Evolutionary conservation across 257 asterid species (phyloP), one percentile per base, ranked within the genome.

Genomic region (Solanum piurae): DNA sequence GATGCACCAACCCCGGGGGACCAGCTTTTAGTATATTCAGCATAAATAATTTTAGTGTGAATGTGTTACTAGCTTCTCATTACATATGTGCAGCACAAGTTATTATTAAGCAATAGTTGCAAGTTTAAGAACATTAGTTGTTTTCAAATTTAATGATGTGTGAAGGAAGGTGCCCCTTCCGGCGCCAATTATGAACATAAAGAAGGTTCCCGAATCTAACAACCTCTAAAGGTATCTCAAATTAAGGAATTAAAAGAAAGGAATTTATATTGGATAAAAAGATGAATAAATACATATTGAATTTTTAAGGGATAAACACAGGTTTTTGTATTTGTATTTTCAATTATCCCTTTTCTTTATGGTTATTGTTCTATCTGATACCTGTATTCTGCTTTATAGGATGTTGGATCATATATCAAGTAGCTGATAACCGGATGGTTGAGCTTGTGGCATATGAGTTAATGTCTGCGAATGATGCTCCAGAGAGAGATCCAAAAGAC

Each of bases 391-490:
- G 91, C 71, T 44, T 79, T 89, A 55, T 89, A 97, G 99, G 99
- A 86, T 95, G 99, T 87, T 97, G 98, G 98, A 93, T 97, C 88
- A 89, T 93, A 64, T 97, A 94, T 89, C 94, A 95, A 91, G 90
- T 87, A 38, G 86, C 83, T 40, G 95, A 93, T 36, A 88, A 93
- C 89, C 93, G 34, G 90, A 92, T 87, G 94, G 92, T 91, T 36
- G 95, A 93, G 86, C 91, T 97, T 86, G 94, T 92, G 89, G 79
- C 98, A 11, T 97, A 97, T 90, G 99, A 97, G 87, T 86, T 97
- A 80, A 97, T 97, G 99, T 97, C 99, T 40, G 96, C 99, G 86
- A 95, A 95, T 90, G 98, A 95, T 91, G 98, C 97, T 87, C 97
- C 98, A 23, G 99, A 97, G 90, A 93, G 98, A 89, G 99, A 97